Percentiles rank a stretch among this genome's conserved stretches.
Conservation (phyloP, 2,329 filamentous ascomycete genomes). For the Leptoxyphium fumago region DNA sequence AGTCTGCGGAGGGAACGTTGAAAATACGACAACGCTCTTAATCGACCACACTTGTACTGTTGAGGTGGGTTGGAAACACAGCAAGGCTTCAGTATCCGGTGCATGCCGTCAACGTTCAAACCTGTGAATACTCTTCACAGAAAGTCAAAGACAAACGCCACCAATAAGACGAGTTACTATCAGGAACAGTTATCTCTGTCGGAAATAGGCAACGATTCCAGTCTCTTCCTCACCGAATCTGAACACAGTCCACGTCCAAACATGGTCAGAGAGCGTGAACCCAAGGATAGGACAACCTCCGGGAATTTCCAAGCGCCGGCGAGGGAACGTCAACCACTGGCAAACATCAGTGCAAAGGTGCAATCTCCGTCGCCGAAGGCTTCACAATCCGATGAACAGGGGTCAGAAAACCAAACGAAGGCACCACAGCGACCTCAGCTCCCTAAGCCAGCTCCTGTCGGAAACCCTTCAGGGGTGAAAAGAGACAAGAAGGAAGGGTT, state of each 20-base stretch:
- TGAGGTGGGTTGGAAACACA: no score
- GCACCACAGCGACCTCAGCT: slow-evolving; percentile 32
- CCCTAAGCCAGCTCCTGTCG: slow-evolving; percentile 43
- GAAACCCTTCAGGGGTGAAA: slow-evolving; percentile 25
- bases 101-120: neutral
- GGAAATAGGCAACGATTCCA: neutral
- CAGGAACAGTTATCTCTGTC: neutral
- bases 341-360: slow-evolving; percentile 20
- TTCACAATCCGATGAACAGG: slow-evolving; percentile 6
- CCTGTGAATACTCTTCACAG: neutral
- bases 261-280: neutral
- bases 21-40: no score
- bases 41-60: no score
- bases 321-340: slow-evolving; percentile 11
- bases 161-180: neutral
- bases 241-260: neutral
- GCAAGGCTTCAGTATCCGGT: neutral
- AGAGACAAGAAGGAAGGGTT: slow-evolving; percentile 16
- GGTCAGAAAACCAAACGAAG: slow-evolving; percentile 1
- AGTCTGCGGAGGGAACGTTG: no score
- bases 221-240: neutral
- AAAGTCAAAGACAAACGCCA: neutral
- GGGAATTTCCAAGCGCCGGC: neutral
- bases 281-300: neutral
- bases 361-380: slow-evolving; percentile 13